Evolutionary conservation across 768 basidiomycete species (phyloP), one percentile per base, ranked within the genome.

Genomic region (Suillus subalutaceus): DNA sequence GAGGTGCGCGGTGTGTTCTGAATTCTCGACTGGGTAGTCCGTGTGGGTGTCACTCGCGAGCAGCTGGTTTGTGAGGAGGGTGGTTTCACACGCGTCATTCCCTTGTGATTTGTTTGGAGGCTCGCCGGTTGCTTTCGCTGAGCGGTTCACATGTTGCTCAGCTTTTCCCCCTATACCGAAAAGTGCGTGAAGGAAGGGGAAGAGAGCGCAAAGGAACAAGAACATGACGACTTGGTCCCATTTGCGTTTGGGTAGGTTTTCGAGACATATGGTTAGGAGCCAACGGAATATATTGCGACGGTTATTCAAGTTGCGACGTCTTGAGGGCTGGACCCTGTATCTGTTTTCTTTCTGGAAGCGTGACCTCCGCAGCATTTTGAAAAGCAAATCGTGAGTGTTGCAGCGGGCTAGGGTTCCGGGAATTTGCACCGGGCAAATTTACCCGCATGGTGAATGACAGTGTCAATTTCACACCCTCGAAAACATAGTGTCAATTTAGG

Each of bases 141-240:
- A 26, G 55, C 35, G 62, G 30, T 32, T n/a, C 41, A 48, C 63
- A 26, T 67, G 41, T 61, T 65, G 60, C 26, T 52, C 53, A 3
- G 10, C 20, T 35, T 56, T 40, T 37, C n/a, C 12, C 8, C 68
- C 68, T 23, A 77, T 66, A 52, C 76, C 75, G 32, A 74, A 41
- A 40, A 76, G 44, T 63, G 76, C 73, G 30, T 57, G 72, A 59
- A 77, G 50, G 66, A 76, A 78, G 62, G 37, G 43, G 41, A 77
- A 62, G 46, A 73, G 53, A 53, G 69, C 73, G 44, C 67, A 76
- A 52, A 26, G 62, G 68, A 76, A 78, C 66, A 70, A 46, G 64
- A 69, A 16, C 37, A 75, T 46, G 63, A 76, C 52, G 64, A 71
- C 46, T 44, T 65, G 69, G n/a, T 75, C 73, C 72, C 72, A 72